A percentile compares a stretch with the other conserved stretches of the same genome.
phyloP scores from a whole-genome alignment of 345 rosid species.

The Salix arbutifolia region DNA sequence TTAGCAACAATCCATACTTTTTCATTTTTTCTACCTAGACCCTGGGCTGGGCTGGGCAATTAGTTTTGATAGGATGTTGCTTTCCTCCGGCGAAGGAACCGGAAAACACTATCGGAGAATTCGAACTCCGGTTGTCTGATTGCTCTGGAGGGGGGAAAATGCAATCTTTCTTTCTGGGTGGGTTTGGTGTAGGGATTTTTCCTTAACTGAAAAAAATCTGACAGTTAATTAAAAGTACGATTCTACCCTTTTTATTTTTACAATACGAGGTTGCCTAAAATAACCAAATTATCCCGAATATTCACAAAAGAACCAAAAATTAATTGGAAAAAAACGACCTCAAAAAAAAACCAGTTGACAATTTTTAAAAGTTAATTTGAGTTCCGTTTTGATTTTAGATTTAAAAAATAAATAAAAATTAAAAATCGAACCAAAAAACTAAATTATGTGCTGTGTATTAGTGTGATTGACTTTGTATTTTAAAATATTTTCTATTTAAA shows the following conservation, averaged over 20 bases:
- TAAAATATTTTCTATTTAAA: no score
- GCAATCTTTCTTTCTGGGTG: not conserved
- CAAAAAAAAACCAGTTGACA: no score
- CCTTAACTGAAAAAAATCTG: not conserved
- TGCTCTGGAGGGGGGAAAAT: not conserved
- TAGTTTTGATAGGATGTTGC: not conserved
- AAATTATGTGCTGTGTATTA: no score
- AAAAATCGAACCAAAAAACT: no score
- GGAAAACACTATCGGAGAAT: not conserved
- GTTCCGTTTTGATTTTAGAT: no score
- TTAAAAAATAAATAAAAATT: no score
- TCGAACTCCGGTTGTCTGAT: not conserved
- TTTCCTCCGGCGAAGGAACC: not conserved
- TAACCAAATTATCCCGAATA: no score
- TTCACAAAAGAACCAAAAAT: no score
- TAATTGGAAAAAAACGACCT: no score
- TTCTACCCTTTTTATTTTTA: not conserved
- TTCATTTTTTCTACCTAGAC: constrained; percentile 37
- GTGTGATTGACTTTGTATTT: no score
- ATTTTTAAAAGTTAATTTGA: no score
- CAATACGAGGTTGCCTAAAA: no score
- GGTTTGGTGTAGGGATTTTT: not conserved
- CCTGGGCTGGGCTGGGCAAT: not conserved
- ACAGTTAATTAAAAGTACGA: not conserved
- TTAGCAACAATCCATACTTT: constrained; percentile 81